Evolutionary conservation across 2,329 filamentous ascomycete species (phyloP).

Genomic region (Escovopsis sp.): DNA sequence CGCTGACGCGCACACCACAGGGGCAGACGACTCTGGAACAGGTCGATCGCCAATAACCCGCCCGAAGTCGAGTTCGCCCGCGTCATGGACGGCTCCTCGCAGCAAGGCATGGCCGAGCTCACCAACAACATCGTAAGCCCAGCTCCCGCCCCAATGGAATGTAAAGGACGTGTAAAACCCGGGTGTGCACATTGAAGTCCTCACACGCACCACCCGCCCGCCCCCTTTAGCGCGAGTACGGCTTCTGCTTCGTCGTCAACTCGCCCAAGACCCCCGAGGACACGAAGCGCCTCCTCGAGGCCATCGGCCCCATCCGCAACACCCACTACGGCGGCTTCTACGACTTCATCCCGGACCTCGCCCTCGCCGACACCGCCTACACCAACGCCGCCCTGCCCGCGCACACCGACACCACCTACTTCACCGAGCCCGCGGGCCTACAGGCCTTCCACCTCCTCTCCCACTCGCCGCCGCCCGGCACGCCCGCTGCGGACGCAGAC

Average conservation of each 20-base stretch:
- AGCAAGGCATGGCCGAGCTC: conserved; percentile 42
- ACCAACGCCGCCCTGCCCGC: conserved; percentile 68
- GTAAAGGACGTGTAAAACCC: no score
- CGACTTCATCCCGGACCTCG: conserved; percentile 81
- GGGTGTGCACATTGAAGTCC: no score
- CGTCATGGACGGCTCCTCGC: conserved; percentile 37
- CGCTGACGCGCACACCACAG: not conserved
- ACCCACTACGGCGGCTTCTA: conserved; percentile 76
- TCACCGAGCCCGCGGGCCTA: conserved; percentile 78
- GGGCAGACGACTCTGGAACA: conserved; percentile 11
- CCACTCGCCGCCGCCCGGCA: conserved; percentile 30
- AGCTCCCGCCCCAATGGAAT: no score
- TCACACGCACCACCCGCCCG: not conserved
- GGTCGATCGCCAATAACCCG: conserved; percentile 24
- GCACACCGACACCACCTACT: conserved; percentile 94
- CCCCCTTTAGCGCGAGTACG: conserved; percentile 42
- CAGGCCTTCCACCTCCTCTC: conserved; percentile 89
- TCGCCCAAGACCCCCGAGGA: conserved; percentile 53
- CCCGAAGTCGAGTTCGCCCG: conserved; percentile 46
- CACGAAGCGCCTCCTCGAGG: conserved; percentile 61
- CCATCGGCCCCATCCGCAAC: conserved; percentile 72
- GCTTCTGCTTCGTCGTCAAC: conserved; percentile 63
- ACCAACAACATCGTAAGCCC: conserved; percentile 46
- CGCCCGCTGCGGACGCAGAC: no score
- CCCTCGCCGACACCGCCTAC: conserved; percentile 82